phyloP scores from a whole-genome alignment of 176 grass and related monocot species.

The Zizania latifolia region DNA sequence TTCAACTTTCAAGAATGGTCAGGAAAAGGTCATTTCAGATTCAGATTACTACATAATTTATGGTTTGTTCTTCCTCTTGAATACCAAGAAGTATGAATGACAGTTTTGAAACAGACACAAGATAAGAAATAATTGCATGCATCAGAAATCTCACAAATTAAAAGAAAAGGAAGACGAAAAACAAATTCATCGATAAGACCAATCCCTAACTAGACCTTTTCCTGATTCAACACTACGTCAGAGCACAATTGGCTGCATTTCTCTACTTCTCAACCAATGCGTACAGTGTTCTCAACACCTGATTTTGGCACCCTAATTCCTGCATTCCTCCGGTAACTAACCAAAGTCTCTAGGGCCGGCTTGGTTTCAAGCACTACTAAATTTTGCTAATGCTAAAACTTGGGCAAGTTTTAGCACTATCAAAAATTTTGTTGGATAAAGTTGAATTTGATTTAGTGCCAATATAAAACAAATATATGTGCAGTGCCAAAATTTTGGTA shows the following conservation, averaged over 20 bases:
- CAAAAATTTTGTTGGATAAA: too few species aligned
- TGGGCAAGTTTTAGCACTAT: too few species aligned
- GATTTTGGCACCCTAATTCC: background rate
- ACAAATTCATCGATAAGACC: background rate
- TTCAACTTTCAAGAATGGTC: constrained; percentile 7
- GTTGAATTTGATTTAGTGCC: too few species aligned
- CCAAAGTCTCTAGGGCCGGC: background rate
- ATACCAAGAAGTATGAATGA: background rate
- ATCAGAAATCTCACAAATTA: background rate
- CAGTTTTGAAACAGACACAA: background rate
- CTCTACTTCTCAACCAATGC: background rate
- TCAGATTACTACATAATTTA: background rate
- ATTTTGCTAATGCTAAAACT: too few species aligned
- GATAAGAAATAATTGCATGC: background rate
- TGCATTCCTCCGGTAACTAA: background rate
- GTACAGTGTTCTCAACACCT: background rate
- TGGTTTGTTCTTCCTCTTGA: background rate
- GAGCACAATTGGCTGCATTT: background rate
- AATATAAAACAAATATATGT: too few species aligned
- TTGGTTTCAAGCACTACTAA: too few species aligned
- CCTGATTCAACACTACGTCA: background rate
- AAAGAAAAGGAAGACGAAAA: background rate
- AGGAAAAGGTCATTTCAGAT: background rate
- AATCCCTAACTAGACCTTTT: background rate
- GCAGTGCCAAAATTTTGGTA: too few species aligned